Evolutionary conservation across 768 basidiomycete genomes (phyloP).

Genomic region (Gautieria morchelliformis): DNA sequence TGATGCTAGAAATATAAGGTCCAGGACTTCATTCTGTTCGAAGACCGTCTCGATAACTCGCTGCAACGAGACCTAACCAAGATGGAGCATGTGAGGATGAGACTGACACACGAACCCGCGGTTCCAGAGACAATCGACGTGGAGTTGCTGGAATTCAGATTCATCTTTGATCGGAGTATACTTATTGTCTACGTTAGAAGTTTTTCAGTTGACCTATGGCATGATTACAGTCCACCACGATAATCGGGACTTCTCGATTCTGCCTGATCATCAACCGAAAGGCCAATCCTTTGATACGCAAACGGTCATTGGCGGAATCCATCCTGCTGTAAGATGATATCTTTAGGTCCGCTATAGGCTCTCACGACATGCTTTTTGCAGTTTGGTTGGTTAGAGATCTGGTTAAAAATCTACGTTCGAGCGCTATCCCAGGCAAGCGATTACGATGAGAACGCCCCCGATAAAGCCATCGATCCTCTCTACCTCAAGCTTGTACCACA

Average conservation of each 20-base stretch:
- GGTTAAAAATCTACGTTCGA: constrained; percentile 70
- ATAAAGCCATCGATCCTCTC: constrained; percentile 75
- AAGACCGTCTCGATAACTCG: constrained; percentile 74
- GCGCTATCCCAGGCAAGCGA: constrained; percentile 73
- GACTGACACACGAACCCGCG: constrained; percentile 63
- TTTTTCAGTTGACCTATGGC: neutral
- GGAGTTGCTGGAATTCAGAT: constrained; percentile 78
- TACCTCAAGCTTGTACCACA: constrained; percentile 44
- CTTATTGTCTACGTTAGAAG: neutral
- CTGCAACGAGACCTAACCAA: constrained; percentile 76
- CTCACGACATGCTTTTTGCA: constrained; percentile 19
- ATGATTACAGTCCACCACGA: constrained; percentile 60
- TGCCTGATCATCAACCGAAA: constrained; percentile 70
- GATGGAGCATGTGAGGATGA: constrained; percentile 80
- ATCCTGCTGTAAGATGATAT: constrained; percentile 45
- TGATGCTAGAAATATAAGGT: constrained; percentile 35
- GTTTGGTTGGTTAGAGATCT: constrained; percentile 63
- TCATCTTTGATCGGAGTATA: constrained; percentile 68
- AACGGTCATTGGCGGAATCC: constrained; percentile 54
- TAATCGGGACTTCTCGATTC: constrained; percentile 75
- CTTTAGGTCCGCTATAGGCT: neutral
- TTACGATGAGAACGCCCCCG: constrained; percentile 70
- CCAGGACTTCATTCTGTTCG: constrained; percentile 74
- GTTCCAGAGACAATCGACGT: constrained; percentile 66
- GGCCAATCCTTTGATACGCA: constrained; percentile 50